Base-by-base conservation (phyloP, 1,284 basidiomycete genomes). In the Ceratobasidium theobromae region DNA sequence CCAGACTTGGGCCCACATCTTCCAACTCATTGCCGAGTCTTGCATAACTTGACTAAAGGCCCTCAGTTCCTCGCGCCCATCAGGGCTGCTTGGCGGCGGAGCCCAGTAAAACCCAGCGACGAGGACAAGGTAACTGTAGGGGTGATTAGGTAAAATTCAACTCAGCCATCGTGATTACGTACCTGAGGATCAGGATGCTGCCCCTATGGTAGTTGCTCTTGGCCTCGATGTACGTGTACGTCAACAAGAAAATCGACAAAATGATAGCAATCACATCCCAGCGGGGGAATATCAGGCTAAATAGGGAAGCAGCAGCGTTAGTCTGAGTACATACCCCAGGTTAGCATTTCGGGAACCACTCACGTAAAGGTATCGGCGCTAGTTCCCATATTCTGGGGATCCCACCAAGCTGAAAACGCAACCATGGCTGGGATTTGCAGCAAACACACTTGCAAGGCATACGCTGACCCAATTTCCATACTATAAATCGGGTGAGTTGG, bases 381-480 rank as follows among this genome's bases (percentile, higher is more conserved):
- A 72, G 88, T 87, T 4, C 93, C 92, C 82, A 95, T 87, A 73
- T 86, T 85, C 64, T 85, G 80, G 3, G 93, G 88, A 70, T 87
- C 86, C 76, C 96, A 97, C 84, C 92, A 92, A 0, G 95, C 95
- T 43, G 93, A 95, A 76, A 99, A 99, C 0, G 93, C 95, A 12
- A 99, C 95, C 95, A 99, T 98, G 1, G 95, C 94, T 1, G 97
- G 97, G 51, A 99, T 95, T 78, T 99, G 97, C 23, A 99, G 84
- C 65, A 99, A 81, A 76, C 97, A 99, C 18, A 99, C 97, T 78
- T 99, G 97, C 4, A 99, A 82, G 3, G 96, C 97, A 76, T 99
- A 99, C 0, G 97, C 97, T 0, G 95, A 98, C 14, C 97, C 97
- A 71, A 99, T 99, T 78, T 99, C 97, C 94, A 99, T 97, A 77